A percentile compares a stretch with the other conserved stretches of the same genome.
Conservation (phyloP, 2,329 filamentous ascomycete genomes). For the Scolecobasidium constrictum region DNA sequence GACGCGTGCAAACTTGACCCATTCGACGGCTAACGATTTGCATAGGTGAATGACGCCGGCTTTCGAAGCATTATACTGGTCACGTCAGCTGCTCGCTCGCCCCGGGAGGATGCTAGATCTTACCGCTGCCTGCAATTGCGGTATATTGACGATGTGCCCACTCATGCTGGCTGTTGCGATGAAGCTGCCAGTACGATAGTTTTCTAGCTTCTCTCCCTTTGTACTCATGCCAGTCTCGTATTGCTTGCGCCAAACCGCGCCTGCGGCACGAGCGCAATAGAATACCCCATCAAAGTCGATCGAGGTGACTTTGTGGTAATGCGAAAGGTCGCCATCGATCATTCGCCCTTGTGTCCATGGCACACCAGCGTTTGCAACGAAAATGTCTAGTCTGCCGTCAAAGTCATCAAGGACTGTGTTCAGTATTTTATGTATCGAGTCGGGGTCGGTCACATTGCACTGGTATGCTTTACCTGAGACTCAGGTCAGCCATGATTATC, state of each 20-base stretch:
- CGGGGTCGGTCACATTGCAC: constrained; percentile 13
- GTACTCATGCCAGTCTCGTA: no score
- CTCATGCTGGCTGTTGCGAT: constrained; percentile 64
- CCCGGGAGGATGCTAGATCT: constrained; percentile 49
- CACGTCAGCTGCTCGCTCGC: no score
- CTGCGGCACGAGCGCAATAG: constrained; percentile 83
- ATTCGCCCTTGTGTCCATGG: constrained; percentile 59
- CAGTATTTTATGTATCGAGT: constrained; percentile 22
- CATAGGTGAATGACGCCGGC: constrained; percentile 56
- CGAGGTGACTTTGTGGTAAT: constrained; percentile 67
- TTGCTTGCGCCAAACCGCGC: constrained; percentile 29
- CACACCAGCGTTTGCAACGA: constrained; percentile 54
- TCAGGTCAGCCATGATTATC: no score
- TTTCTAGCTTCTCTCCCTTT: no score
- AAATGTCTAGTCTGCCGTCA: constrained; percentile 33
- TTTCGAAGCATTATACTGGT: neutral
- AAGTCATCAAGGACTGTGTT: constrained; percentile 27
- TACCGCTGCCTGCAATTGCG: constrained; percentile 47
- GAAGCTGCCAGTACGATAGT: constrained; percentile 45
- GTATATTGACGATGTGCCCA: constrained; percentile 75
- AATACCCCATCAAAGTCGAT: constrained; percentile 82
- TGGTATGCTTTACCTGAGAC: no score
- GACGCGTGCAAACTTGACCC: constrained; percentile 60
- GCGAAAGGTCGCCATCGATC: constrained; percentile 58
- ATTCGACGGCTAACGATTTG: constrained; percentile 55